Conservation (phyloP, 805 yeast genomes). For the Spathaspora sp. region DNA sequence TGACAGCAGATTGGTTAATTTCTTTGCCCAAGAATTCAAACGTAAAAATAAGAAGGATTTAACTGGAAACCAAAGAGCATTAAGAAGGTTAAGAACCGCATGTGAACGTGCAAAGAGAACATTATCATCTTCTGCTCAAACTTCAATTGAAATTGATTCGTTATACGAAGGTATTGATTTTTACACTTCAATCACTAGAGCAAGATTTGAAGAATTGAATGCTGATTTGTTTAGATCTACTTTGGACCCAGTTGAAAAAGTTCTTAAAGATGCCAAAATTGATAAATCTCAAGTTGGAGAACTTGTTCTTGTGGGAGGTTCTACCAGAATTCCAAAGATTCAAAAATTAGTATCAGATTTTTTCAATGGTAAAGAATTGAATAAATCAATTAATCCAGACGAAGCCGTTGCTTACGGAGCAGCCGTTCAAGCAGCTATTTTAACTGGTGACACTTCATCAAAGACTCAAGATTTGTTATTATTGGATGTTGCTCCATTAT, state of each 20-base stretch:
- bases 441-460: slow-evolving; percentile 72
- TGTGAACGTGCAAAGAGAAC: slow-evolving; percentile 98
- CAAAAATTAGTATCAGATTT: slow-evolving; percentile 87
- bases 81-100: slow-evolving; percentile 93
- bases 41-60: slow-evolving; percentile 89
- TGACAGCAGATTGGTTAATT: slow-evolving; percentile 84
- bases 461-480: slow-evolving; percentile 53
- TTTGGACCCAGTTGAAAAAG: slow-evolving; percentile 93
- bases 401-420: slow-evolving; percentile 99
- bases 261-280: slow-evolving; percentile 87
- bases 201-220: slow-evolving; percentile 96
- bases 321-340: slow-evolving; percentile 98
- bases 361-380: slow-evolving; percentile 93
- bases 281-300: slow-evolving; percentile 87
- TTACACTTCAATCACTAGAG: slow-evolving; percentile 93
- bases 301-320: slow-evolving; percentile 97
- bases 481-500: slow-evolving; percentile 90
- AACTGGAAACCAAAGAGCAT: slow-evolving; percentile 74
- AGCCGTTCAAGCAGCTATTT: slow-evolving; percentile 97
- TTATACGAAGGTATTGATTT: slow-evolving; percentile 93
- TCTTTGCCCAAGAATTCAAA: slow-evolving; percentile 89
- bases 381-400: slow-evolving; percentile 97
- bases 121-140: slow-evolving; percentile 89
- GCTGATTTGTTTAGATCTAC: slow-evolving; percentile 91
- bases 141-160: slow-evolving; percentile 95